Percentiles rank a stretch among this genome's conserved stretches.
phyloP scores from a whole-genome alignment of 176 grass and related monocot species.

The Canna indica region DNA sequence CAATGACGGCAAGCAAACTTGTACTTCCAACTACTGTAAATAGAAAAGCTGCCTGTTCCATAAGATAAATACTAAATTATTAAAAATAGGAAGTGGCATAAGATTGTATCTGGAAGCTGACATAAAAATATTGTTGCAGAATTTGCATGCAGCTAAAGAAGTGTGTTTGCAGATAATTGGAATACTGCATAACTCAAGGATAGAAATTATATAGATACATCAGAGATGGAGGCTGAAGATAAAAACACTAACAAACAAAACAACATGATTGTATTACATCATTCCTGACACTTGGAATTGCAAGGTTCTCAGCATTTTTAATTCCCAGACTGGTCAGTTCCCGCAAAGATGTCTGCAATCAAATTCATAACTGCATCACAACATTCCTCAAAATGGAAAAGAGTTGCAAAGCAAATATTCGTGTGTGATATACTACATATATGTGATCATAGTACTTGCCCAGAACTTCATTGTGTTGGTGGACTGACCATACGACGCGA shows the following conservation, averaged over 20 bases:
- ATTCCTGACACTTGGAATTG: slow-evolving; percentile 91
- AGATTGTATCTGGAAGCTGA: not conserved
- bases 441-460: slow-evolving; percentile 16
- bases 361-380: slow-evolving; percentile 8
- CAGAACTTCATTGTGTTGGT: slow-evolving; percentile 22
- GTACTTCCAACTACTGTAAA: slow-evolving; percentile 77
- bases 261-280: slow-evolving; percentile 41
- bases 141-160: not conserved
- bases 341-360: slow-evolving; percentile 66
- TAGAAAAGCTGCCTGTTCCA: slow-evolving; percentile 73
- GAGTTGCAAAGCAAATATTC: not conserved
- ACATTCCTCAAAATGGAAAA: not conserved
- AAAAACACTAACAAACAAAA: not conserved
- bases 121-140: not conserved
- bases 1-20: slow-evolving; percentile 66
- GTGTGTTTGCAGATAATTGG: not conserved
- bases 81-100: not conserved
- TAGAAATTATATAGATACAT: no score
- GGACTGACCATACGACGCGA: slow-evolving; percentile 90
- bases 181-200: not conserved
- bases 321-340: slow-evolving; percentile 80
- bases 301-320: slow-evolving; percentile 85
- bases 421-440: slow-evolving; percentile 8
- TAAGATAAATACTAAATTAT: not conserved
- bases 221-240: no score